Base-by-base conservation (phyloP, 1,284 basidiomycete species). In the Tilletia walkeri region DNA sequence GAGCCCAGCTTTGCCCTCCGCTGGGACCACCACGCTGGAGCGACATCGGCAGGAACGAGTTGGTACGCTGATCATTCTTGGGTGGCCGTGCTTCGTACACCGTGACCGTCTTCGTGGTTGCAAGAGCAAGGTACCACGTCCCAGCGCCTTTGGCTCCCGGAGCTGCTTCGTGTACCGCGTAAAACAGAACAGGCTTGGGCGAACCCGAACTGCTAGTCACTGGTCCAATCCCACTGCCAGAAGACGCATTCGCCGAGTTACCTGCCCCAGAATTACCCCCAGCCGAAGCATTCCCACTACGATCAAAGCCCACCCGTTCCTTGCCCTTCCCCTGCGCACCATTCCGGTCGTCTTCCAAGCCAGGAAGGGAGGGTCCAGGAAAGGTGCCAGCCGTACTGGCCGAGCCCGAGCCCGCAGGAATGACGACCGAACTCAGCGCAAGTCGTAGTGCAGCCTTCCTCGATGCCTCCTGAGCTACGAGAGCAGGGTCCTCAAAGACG, bases 61-160 rank as follows among this genome's bases (percentile, higher is more conserved):
- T 24, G 12, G 50, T 53, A 2, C 50, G 50, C 24, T 30, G 24
- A 9, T 38, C 56, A 18, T 38, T 24, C 56, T 56, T 69, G 2
- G 76, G 69, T n/a, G 73, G 65, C 3, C 72, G 59, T 18, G 78
- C 76, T 66, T 79, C 78, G 69, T 79, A 79, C 4, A 79, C 67
- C 68, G 74, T 69, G 66, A 79, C 71, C 45, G 72, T 74, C 49
- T 76, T 76, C 41, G 75, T 66, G 20, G 71, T 73, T 9, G 78
- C 71, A 18, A 79, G 69, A 30, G 78, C 78, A 7, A 79, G 65
- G 66, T 79, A 79, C 78, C 78, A 79, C 14, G 78, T 79, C 18
- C 78, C 78, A 7, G 72, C 61, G 4, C 71, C 76, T 50, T 76
- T 76, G 54, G 73, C 73, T 39, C 78, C 72, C 12, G 71, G 36